phyloP scores from a whole-genome alignment of 2,329 filamentous ascomycete genomes.

The Diaporthe batatas region DNA sequence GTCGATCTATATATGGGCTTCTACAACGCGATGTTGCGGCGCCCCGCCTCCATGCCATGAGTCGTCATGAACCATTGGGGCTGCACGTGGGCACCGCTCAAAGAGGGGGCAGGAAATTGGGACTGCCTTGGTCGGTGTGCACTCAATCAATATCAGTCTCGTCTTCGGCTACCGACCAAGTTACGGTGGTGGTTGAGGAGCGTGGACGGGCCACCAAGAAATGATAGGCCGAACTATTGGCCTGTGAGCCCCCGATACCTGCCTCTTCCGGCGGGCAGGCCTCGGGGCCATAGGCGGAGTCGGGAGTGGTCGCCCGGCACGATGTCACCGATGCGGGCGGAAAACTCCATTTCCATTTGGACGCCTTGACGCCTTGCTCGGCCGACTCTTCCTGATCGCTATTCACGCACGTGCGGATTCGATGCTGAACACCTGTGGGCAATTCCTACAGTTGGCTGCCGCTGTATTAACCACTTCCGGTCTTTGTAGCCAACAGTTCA shows the following conservation, averaged over 20 bases:
- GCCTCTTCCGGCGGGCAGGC: slow-evolving; percentile 12
- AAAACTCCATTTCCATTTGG: background rate
- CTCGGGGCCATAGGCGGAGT: slow-evolving; percentile 24
- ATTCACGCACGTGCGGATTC: slow-evolving; percentile 3
- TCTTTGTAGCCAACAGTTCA: background rate
- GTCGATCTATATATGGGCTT: slow-evolving; percentile 31
- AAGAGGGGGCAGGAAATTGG: background rate
- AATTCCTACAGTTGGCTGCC: background rate
- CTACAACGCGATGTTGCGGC: slow-evolving; percentile 18
- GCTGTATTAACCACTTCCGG: background rate
- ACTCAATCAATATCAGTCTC: slow-evolving; percentile 19
- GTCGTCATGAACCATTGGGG: slow-evolving; percentile 21
- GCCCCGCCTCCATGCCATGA: slow-evolving; percentile 23
- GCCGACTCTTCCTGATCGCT: background rate
- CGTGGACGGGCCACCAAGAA: slow-evolving; percentile 1
- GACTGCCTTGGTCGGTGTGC: slow-evolving; percentile 11
- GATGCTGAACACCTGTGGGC: background rate
- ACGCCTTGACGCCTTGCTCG: background rate
- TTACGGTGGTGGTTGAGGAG: slow-evolving; percentile 9
- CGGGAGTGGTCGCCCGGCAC: slow-evolving; percentile 28
- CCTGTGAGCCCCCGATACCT: slow-evolving; percentile 19
- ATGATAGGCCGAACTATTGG: slow-evolving; percentile 20
- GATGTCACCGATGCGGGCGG: slow-evolving; percentile 29
- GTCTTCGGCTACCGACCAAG: slow-evolving; percentile 8
- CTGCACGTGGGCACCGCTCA: slow-evolving; percentile 17